Base-by-base conservation (phyloP, 768 basidiomycete species). In the Hericium rajendrae region DNA sequence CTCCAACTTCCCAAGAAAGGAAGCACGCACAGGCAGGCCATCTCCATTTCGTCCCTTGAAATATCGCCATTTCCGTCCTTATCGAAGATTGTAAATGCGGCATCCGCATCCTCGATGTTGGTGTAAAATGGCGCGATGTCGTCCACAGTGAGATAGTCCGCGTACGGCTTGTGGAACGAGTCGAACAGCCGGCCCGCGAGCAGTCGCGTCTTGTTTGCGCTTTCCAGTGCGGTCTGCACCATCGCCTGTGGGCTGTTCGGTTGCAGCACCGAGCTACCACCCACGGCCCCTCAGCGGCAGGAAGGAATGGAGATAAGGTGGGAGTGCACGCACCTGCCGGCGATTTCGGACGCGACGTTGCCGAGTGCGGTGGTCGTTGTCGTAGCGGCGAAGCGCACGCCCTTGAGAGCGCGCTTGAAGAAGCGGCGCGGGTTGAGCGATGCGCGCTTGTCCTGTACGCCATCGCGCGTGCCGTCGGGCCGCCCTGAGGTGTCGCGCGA, bases 151-250 rank as follows among this genome's bases (percentile, higher is more conserved):
- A 94, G 63, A 57, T 74, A 77, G 4, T 87, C 81, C 16, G 78
- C 70, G 20, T 79, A 80, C 2, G 78, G 76, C 62, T 81, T 79
- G 4, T 78, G 75, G 72, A 91, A 94, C 6, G 91, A 94, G 71
- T 91, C 91, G 74, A 84, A 97, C 41, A 97, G 72, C 39, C 92
- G 77, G 52, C 88, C 81, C 48, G 93, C 91, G 55, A 97, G 84
- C 18, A 16, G 18, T 22, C 18, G 28, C 15, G 85, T 85, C 69
- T 91, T 93, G 72, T 89, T 91, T 1, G 86, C 80, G 1, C 86
- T 88, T 59, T 83, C 79, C 16, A 97, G 72, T 4, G 90, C 88
- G 5, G 83, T 84, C 63, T 86, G 82, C 48, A 94, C 88, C 72
- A 87, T 82, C 24, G 86, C 85, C 66, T 82, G 81, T 0, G 90